Base-by-base conservation (phyloP, 2,329 filamentous ascomycete species). In the Pestalotiopsis fici region DNA sequence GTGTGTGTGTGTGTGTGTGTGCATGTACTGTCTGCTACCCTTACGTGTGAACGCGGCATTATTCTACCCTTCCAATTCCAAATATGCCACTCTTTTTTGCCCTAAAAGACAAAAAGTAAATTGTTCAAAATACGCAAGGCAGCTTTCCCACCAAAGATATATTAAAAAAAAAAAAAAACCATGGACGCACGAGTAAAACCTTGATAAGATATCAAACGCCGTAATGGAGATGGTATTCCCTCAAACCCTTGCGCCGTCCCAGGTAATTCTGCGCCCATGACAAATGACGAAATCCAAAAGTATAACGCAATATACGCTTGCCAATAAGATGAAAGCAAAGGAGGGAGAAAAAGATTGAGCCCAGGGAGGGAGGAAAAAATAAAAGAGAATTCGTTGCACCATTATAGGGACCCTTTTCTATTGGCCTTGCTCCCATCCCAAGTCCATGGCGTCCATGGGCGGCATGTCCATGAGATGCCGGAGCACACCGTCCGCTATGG, bases 381-480 rank as follows among this genome's bases (percentile, higher is more conserved):
- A 21, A 50, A 50, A 4, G 43, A n/a, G 18, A n/a, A n/a, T 9
- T 5, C 43, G 15, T n/a, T 18, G 15, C 43, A 50, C 18, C 5
- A 9, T 18, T 9, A 2, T 18, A n/a, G n/a, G 15, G 7, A 6
- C 43, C 43, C 21, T 21, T 43, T n/a, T 47, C 59, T 62, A 62
- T 47, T 43, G 35, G 4, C 64, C 64, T 21, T 57, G 56, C 66
- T 84, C 83, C 84, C 84, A 85, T 5, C 73, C 75, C 61, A 85
- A 74, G 69, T 86, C 86, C 85, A 89, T 88, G 6, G 85, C 84
- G 71, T 89, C 87, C 83, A 89, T 86, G 0, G 86, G 82, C 7
- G 85, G 85, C 79, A 89, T 84, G 35, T 66, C 67, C 84, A 89
- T 86, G 66, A 90, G 77, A n/a, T 86, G 83, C 68, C 85, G 79